A percentile compares a stretch with the other conserved stretches of the same genome.
Conservation (phyloP, 192 early-diverging fungal genomes). For the Backusella macrospora region DNA sequence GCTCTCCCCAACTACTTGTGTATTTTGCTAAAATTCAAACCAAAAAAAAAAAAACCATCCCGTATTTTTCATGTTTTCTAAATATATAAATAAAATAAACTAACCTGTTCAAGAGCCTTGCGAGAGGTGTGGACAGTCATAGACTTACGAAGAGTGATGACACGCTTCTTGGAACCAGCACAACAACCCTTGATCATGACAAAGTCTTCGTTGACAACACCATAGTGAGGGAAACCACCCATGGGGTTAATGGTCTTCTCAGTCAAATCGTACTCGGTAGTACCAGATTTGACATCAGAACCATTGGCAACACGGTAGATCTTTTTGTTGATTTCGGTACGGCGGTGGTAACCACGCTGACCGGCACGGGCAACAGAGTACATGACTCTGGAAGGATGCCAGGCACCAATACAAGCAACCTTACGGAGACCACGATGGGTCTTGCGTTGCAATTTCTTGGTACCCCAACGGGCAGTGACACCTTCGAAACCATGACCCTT, state of each 20-base stretch:
- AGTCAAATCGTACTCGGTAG: conserved; percentile 97
- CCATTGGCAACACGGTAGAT: too few species aligned
- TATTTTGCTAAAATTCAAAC: too few species aligned
- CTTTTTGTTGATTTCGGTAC: conserved; percentile 99
- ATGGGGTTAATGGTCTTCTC: conserved; percentile 95
- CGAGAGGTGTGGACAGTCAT: too few species aligned
- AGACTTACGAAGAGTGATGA: conserved; percentile 98
- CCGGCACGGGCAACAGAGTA: too few species aligned
- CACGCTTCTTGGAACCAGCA: conserved; percentile 95
- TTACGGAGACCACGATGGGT: conserved; percentile 99
- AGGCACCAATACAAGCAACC: conserved; percentile 99
- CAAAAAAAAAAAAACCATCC: too few species aligned
- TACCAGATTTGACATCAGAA: conserved; percentile 76
- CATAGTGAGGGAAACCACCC: conserved; percentile 99
- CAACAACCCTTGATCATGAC: conserved; percentile 98
- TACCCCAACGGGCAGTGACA: conserved; percentile 99
- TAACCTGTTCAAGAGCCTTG: too few species aligned
- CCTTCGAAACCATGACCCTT: too few species aligned
- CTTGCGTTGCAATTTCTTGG: conserved; percentile 99
- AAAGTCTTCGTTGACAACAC: conserved; percentile 97
- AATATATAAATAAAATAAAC: too few species aligned
- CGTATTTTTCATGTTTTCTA: too few species aligned
- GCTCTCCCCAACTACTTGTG: too few species aligned
- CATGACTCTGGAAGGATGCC: too few species aligned
- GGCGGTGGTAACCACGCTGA: too few species aligned